Base-by-base conservation (phyloP, 2,329 filamentous ascomycete species). In the Cercospora berteroae region DNA sequence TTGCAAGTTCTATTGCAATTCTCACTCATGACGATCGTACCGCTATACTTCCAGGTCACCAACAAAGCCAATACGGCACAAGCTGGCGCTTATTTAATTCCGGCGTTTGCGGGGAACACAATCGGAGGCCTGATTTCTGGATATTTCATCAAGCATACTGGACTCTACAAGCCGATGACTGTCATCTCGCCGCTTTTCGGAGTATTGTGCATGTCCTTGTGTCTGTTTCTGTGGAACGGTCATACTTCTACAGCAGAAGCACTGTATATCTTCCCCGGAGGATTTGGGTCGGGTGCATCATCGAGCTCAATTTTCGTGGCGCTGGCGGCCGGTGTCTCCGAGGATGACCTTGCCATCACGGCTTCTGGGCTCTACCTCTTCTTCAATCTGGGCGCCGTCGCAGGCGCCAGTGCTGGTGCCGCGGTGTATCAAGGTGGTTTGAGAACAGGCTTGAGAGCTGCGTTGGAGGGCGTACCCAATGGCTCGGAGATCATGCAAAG, bases 41-140 rank as follows among this genome's bases (percentile, higher is more conserved):
- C 90, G 0, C 77, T 92, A 0, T 92, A 92, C 77, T 92, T 92
- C 70, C 87, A 90, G 66, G 84, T 89, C 0, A 89, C 88, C 0
- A 79, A 84, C 5, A 79, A 82, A 0, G 84, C 83, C 2, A 87
- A 86, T 0, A 87, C 85, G 55, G 87, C 88, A 0, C 78, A 81
- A 1, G 88, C 89, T 0, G 84, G 84, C 1, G 80, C 85, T 0
- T 87, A 91, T 71, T 80, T 93, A 0, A 83, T 92, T 48, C 90
- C 90, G 0, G 87, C 89, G 0, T 88, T 92, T 0, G 77, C 86
- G 0, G 90, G 89, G 0, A 92, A 92, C 71, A 86, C 89, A 0
- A 67, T 87, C 0, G 89, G 89, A 0, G 88, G 88, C 0, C 79
- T 92, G 1, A 50, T 88, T 0, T 83, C 88, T 0, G 89, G 90